Base-by-base conservation (phyloP, 805 yeast species). In the Wickerhamomyces kurtzmanii region DNA sequence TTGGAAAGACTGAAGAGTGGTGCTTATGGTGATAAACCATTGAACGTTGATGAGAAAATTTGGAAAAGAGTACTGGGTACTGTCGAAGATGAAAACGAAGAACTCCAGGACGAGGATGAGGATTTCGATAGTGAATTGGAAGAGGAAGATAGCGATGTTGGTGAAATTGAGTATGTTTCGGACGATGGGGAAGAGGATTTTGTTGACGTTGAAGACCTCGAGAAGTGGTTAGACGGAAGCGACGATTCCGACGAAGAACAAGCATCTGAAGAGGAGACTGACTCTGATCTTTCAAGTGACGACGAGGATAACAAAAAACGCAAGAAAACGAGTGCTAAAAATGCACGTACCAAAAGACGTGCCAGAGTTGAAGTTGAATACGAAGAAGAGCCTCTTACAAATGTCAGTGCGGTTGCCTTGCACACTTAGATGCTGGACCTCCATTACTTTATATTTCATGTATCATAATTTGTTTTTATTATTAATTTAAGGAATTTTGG, bases 11-110 rank as follows among this genome's bases (percentile, higher is more conserved):
- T 91, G 49, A 91, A 91, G 74, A 76, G 89, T 48, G 98, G 98
- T 36, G 97, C 97, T 3, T 91, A 91, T 51, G 98, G 98, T 40
- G 97, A 91, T 50, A 84, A 89, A 55, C 98, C 98, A 31, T 65
- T 91, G 50, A 91, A 91, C 48, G 97, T 91, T 20, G 97, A 91
- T 46, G 96, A 89, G 48, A 78, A 78, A 58, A 75, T 91, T 34
- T 91, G 98, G 98, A 79, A 80, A 68, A 83, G 77, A 62, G 93
- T 91, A 15, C 71, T 91, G 62, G 86, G 87, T 36, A 76, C 77
- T 32, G 80, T 78, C 43, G 89, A 80, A 37, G 76, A 72, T 27
- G 83, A 78, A 34, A 74, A 73, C 26, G 76, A 65, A 24, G 49
- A 60, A 17, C 62, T 57, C 20, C 58, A 59, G 27, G 62, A 55